phyloP scores from a whole-genome alignment of 2,329 filamentous ascomycete genomes.

The Xylariaceae sp. region DNA sequence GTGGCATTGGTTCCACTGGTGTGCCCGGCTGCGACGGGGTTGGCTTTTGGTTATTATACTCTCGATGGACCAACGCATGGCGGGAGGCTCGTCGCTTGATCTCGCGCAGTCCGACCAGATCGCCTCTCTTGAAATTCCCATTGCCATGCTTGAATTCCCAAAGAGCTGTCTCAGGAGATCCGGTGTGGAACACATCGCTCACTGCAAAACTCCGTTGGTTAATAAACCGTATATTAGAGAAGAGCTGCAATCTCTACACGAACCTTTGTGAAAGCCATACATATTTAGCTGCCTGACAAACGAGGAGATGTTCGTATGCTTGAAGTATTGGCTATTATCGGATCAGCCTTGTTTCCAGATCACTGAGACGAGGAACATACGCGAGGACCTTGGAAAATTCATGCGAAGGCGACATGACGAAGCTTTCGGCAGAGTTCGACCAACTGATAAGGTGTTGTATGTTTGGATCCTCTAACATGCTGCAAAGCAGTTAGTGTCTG shows the following conservation, averaged over 20 bases:
- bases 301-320: constrained; percentile 98
- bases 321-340: constrained; percentile 85
- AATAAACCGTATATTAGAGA: constrained; percentile 10
- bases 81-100: constrained; percentile 94
- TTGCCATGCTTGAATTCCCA: constrained; percentile 99
- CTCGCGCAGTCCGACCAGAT: constrained; percentile 86
- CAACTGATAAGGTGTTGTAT: constrained; percentile 97
- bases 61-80: constrained; percentile 89
- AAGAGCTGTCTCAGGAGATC: constrained; percentile 86
- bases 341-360: constrained; percentile 26
- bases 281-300: constrained; percentile 98
- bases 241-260: constrained; percentile 15
- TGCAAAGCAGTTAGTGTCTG: constrained; percentile 43
- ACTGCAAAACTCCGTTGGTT: constrained; percentile 57
- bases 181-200: constrained; percentile 97
- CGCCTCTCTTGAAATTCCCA: constrained; percentile 94
- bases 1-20: constrained; percentile 78
- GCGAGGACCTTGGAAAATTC: constrained; percentile 98
- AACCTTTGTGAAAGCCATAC: constrained; percentile 99
- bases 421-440: constrained; percentile 92
- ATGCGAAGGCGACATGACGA: constrained; percentile 96
- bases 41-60: constrained; percentile 80
- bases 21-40: constrained; percentile 78
- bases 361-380: constrained; percentile 58
- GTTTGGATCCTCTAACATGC: constrained; percentile 92